Base-by-base conservation (phyloP, 805 yeast genomes). In the Candida orba region DNA sequence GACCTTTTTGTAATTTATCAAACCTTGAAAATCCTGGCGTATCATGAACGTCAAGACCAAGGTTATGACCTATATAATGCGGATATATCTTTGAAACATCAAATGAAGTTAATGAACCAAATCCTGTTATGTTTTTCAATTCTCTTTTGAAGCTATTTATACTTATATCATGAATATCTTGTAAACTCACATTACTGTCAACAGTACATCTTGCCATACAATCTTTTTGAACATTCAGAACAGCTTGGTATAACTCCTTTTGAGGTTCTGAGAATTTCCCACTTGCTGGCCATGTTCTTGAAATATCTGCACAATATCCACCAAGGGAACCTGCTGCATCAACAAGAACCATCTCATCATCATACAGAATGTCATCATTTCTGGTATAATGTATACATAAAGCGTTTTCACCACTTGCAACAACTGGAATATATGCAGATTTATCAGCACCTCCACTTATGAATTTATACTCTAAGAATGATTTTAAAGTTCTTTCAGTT, bases 261-360 rank as follows among this genome's bases (percentile, higher is more conserved):
- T 93, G 99, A 3, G 95, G 79, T 9, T 69, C 76, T 3, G 84
- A 65, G 60, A 93, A 93, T 39, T 65, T 67, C 3, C 95, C 87
- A 33, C 75, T 74, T 39, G 80, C 82, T 6, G 99, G 99, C 97
- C 98, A 93, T 0, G 97, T 84, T 50, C 99, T 74, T 2, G 98
- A 90, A 37, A 93, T 93, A 63, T 93, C 99, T 1, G 97, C 81
- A 58, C 95, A 81, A 63, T 93, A 93, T 1, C 97, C 97, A 34
- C 98, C 99, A 36, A 83, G 62, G 40, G 84, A 75, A 5, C 98
- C 99, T 1, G 95, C 95, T 4, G 98, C 98, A 63, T 93, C 99
- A 4, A 93, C 89, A 25, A 93, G 75, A 8, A 89, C 96, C 71
- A 86, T 66, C 49, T 91, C 97, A 50, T 81, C 88, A 36, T 76